Conservation (phyloP, 108 stramenopile species). For the Skeletonema costatum region DNA sequence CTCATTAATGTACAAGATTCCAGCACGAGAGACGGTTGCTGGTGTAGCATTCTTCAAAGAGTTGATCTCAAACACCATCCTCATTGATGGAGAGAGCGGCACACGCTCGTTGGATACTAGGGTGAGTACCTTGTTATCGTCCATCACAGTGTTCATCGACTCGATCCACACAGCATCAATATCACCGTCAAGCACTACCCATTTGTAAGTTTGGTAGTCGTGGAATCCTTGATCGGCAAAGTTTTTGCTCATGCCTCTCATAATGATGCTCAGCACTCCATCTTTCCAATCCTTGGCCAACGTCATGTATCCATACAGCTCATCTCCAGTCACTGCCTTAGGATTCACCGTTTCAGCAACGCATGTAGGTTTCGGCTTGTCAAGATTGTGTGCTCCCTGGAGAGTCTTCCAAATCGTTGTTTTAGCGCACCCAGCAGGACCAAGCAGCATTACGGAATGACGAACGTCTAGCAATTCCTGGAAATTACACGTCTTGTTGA, state of each 20-base stretch:
- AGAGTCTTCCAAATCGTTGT: conserved; percentile 93
- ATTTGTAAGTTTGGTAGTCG: conserved; percentile 87
- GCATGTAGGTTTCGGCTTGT: conserved; percentile 77
- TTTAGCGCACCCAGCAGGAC: conserved; percentile 90
- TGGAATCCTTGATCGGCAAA: conserved; percentile 90
- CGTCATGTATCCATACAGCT: conserved; percentile 95
- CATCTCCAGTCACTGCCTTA: conserved; percentile 87
- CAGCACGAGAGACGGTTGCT: conserved; percentile 90
- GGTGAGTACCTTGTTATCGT: conserved; percentile 94
- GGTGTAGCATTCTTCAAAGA: conserved; percentile 91
- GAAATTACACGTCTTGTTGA: conserved; percentile 78
- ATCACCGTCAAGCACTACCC: conserved; percentile 92
- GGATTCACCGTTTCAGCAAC: conserved; percentile 90
- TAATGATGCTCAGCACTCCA: conserved; percentile 89
- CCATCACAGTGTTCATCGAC: conserved; percentile 96
- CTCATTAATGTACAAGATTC: conserved; percentile 92
- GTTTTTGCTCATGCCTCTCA: conserved; percentile 94
- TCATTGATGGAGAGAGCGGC: conserved; percentile 86
- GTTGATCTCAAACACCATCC: conserved; percentile 94
- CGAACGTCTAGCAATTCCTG: conserved; percentile 92
- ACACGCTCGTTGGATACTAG: conserved; percentile 91
- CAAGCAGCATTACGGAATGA: conserved; percentile 92
- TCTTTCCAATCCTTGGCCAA: conserved; percentile 94
- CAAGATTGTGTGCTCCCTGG: conserved; percentile 81
- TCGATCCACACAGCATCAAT: conserved; percentile 96